Evolutionary conservation across 2,329 filamentous ascomycete species (phyloP), one percentile per base, ranked within the genome.

Genomic region (Fusarium sp.): DNA sequence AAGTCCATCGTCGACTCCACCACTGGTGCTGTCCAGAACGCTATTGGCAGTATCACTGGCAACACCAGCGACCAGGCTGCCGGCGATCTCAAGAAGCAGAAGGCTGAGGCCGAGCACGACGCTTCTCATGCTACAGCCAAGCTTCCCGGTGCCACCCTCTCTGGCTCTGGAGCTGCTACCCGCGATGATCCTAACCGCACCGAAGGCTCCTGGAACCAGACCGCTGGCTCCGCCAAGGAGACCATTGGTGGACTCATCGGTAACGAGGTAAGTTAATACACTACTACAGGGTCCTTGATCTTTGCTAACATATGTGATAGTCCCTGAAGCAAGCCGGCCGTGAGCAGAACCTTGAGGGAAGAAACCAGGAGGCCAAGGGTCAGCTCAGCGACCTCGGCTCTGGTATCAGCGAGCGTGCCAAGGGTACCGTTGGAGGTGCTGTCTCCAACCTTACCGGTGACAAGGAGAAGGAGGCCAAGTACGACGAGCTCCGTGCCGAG

Each of bases 211-310:
- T 96, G 91, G 89, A 93, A 97, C 82, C 94, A 97, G 82, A 97
- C 93, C 7, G 76, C 94, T n/a, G 95, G 94, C 52, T 87, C 91
- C 1, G 90, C 90, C 43, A 97, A 97, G 83, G 93, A 97, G 78
- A 83, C 89, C 6, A 67, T 96, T 1, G 95, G 95, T 59, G 89
- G 90, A 19, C 73, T 95, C 7, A 70, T 95, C 25, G 95, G 94
- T 62, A 89, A 87, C 67, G 90, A 96, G 80, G 86, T 87, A 76
- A 69, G 80, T 73, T 48, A 13, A 45, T 13, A 33, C 46, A 41
- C 10, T 10, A 23, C 9, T 47, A 4, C 9, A 5, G 4, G 13
- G 23, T 13, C 20, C 33, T 45, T 17, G 61, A 60, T 43, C 44
- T 10, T 19, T 50, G 5, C 58, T 73, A 56, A 73, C 27, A 55